These are phyloP conservation scores for Alternaria gaisen DNA, from an alignment of 2,329 filamentous ascomycete genomes.

Conservation along the genomic window DNA sequence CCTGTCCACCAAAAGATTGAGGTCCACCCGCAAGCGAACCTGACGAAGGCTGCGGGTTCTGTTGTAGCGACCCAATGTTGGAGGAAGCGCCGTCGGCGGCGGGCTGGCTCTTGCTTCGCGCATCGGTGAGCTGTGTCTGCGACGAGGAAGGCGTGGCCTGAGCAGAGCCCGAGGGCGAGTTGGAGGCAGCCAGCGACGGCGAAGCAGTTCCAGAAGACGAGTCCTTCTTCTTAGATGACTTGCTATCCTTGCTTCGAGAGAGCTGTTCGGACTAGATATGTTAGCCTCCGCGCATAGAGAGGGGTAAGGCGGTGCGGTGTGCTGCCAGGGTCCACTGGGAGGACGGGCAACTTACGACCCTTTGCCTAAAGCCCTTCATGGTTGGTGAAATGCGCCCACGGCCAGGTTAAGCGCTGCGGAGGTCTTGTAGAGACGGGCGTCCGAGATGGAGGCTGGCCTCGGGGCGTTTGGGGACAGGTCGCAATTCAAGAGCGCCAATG, in stretches of 20 bases:
- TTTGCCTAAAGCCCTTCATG: conserved; percentile 98
- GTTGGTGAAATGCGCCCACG: conserved; percentile 57
- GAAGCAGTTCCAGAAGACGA: conserved; percentile 75
- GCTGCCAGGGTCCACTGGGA: conserved; percentile 32
- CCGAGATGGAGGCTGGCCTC: conserved; percentile 33
- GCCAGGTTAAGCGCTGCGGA: conserved; percentile 42
- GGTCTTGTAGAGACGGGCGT: conserved; percentile 37
- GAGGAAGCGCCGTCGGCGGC: conserved; percentile 43
- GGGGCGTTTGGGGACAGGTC: conserved; percentile 32
- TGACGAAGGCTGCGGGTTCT: conserved; percentile 43
- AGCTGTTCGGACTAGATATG: conserved; percentile 77
- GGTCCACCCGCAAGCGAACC: conserved; percentile 40
- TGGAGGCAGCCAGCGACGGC: conserved; percentile 69
- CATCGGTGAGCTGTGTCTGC: conserved; percentile 84
- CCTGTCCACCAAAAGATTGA: conserved; percentile 47
- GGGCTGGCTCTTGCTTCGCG: conserved; percentile 81
- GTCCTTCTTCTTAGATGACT: conserved; percentile 76
- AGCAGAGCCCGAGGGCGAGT: conserved; percentile 68
- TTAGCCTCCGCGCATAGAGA: conserved; percentile 56
- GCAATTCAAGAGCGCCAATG: conserved; percentile 43
- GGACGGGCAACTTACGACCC: conserved; percentile 77
- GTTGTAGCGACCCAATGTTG: conserved; percentile 38
- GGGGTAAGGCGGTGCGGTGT: conserved; percentile 31
- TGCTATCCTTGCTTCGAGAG: conserved; percentile 87
- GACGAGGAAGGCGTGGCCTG: conserved; percentile 86